phyloP scores from a whole-genome alignment of 139 green algal genomes.

The Deuterostichococcus epilithicus region DNA sequence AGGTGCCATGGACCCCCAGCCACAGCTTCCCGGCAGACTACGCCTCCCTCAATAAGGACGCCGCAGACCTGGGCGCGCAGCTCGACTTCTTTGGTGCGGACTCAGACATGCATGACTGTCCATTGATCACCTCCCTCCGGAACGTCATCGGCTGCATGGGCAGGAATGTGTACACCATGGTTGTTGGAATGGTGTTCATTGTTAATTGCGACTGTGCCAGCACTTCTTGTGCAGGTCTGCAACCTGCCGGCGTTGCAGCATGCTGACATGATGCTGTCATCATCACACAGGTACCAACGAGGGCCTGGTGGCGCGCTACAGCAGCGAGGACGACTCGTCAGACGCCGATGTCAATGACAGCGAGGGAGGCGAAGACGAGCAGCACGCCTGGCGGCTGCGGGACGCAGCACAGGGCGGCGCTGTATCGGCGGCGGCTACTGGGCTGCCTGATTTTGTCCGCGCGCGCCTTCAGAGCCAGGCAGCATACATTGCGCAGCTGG shows the following conservation, averaged over 20 bases:
- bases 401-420: neutral
- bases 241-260: too few species aligned
- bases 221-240: too few species aligned
- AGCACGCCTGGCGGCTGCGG: neutral
- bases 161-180: too few species aligned
- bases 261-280: neutral
- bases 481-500: neutral
- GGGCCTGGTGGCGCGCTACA: neutral
- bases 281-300: neutral
- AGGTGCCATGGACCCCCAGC: neutral
- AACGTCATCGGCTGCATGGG: too few species aligned
- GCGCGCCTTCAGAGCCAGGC: neutral
- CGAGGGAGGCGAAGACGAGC: neutral
- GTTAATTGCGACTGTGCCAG: too few species aligned
- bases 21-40: neutral
- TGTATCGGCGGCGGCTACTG: too few species aligned
- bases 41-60: neutral
- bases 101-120: too few species aligned
- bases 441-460: neutral
- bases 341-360: neutral
- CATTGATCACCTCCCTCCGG: too few species aligned
- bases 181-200: too few species aligned
- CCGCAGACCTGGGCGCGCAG: neutral
- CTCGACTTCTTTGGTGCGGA: neutral
- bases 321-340: neutral